Base-by-base conservation (phyloP, 306 rosid species). In the Lotus japonicus region DNA sequence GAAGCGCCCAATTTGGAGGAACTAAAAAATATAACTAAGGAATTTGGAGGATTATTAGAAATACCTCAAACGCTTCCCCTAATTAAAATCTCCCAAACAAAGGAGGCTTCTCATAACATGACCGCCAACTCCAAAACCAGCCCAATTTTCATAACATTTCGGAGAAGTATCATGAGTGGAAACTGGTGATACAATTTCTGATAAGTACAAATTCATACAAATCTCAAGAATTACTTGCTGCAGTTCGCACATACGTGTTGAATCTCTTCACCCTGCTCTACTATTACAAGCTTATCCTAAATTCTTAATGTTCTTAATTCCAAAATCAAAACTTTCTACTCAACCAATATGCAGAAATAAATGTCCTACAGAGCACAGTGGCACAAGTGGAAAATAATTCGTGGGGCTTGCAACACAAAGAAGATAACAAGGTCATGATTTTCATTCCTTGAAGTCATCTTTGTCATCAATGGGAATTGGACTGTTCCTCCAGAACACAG, bases 361-460 rank as follows among this genome's bases (percentile, higher is more conserved):
- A 21, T 9, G 28, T 58, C 62, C 38, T 12, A 23, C 5, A 53
- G 18, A 31, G 43, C 9, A 23, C 5, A 53, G 18, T 18, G 43
- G 31, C 11, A 28, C 9, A 23, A 15, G 15, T 7, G 9, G 33
- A 15, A 33, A 57, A 36, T 2, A 11, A 60, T n/a, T 58, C 18
- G 49, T 11, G 43, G 46, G 45, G 53, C n/a, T 42, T 46, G 13
- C 14, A 71, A 43, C 41, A 38, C 52, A 70, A 7, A 23, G 19
- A 72, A 55, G 60, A 33, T 12, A 31, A n/a, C n/a, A n/a, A 35
- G 52, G 71, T 11, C 59, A 33, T 44, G 77, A 42, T 68, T 50
- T 49, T 61, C 82, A 94, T 64, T 90, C 95, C 86, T 88, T 73
- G 88, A 94, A 88, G 79, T 94, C 99, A 64, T 94, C 96, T 76